phyloP scores from a whole-genome alignment of 1,139 yeast species.

The Yamadazyma taylorii region DNA sequence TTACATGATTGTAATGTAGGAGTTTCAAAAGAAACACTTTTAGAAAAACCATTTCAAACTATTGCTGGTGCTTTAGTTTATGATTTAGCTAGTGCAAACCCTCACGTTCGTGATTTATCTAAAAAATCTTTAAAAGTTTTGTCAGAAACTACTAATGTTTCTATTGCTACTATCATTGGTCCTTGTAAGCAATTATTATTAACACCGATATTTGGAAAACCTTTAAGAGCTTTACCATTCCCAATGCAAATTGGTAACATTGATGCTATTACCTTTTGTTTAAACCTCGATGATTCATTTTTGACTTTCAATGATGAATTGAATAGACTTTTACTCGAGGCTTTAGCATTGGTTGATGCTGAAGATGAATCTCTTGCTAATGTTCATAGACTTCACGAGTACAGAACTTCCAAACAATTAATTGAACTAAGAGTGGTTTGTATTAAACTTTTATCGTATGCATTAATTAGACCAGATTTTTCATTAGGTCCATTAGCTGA shows the following conservation, averaged over 20 bases:
- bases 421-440: slow-evolving; percentile 88
- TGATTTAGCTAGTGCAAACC: slow-evolving; percentile 87
- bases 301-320: slow-evolving; percentile 86
- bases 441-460: slow-evolving; percentile 77
- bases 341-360: slow-evolving; percentile 92
- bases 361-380: slow-evolving; percentile 94
- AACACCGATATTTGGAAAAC: slow-evolving; percentile 95
- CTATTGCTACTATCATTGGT: slow-evolving; percentile 72
- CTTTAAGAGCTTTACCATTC: slow-evolving; percentile 92
- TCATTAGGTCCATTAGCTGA: slow-evolving; percentile 77
- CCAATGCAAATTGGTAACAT: slow-evolving; percentile 99
- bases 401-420: slow-evolving; percentile 84
- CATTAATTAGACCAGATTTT: slow-evolving; percentile 79
- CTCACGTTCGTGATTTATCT: slow-evolving; percentile 78
- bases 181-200: slow-evolving; percentile 81
- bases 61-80: slow-evolving; percentile 85
- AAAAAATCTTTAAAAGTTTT: slow-evolving; percentile 68
- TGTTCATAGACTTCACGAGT: slow-evolving; percentile 80
- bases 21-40: slow-evolving; percentile 57
- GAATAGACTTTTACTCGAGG: slow-evolving; percentile 81
- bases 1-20: slow-evolving; percentile 64
- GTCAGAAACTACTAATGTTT: slow-evolving; percentile 66
- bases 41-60: slow-evolving; percentile 77
- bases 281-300: slow-evolving; percentile 78
- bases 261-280: slow-evolving; percentile 91